Percentiles rank a stretch among this genome's conserved stretches.
Evolutionary conservation across 441 rosid species (phyloP).

Genomic region (Euphorbia schlechtendalii): DNA sequence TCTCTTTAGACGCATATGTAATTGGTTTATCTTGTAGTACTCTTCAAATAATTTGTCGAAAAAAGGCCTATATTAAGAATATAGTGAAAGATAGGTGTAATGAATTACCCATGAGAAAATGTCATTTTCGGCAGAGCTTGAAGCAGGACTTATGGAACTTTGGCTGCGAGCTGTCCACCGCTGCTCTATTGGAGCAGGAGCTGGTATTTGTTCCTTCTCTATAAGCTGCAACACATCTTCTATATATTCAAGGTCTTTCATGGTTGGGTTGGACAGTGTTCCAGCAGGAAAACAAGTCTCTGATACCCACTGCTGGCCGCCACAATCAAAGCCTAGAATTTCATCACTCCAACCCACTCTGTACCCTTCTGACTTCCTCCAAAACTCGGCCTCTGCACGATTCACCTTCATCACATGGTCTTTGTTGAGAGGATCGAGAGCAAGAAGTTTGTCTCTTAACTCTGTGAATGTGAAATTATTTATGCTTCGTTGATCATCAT

Average conservation of each 20-base stretch:
- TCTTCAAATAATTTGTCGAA: background rate
- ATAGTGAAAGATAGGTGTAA: background rate
- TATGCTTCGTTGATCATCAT: slow-evolving; percentile 42
- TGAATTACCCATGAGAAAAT: slow-evolving; percentile 82
- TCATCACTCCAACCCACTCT: slow-evolving; percentile 98
- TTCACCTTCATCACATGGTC: slow-evolving; percentile 69
- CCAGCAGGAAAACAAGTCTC: slow-evolving; percentile 96
- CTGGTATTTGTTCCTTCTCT: slow-evolving; percentile 70
- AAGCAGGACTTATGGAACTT: slow-evolving; percentile 88
- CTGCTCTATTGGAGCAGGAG: slow-evolving; percentile 91
- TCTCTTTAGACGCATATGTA: background rate
- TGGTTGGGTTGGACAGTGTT: slow-evolving; percentile 72
- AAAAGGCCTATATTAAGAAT: background rate
- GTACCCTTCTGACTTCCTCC: slow-evolving; percentile 94
- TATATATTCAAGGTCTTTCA: slow-evolving; percentile 90
- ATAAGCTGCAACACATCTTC: slow-evolving; percentile 74
- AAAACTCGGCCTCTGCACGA: slow-evolving; percentile 88
- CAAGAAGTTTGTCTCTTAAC: slow-evolving; percentile 80
- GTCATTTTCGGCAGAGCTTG: slow-evolving; percentile 62
- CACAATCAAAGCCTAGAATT: slow-evolving; percentile 93
- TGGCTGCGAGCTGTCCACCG: slow-evolving; percentile 87
- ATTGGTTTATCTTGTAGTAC: background rate
- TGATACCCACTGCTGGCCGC: slow-evolving; percentile 99
- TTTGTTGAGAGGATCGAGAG: slow-evolving; percentile 87
- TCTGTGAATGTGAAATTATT: slow-evolving; percentile 75